Evolutionary conservation across 495 filamentous ascomycete species (phyloP), one percentile per base, ranked within the genome.

Genomic region (Clavariopsis aquatica): DNA sequence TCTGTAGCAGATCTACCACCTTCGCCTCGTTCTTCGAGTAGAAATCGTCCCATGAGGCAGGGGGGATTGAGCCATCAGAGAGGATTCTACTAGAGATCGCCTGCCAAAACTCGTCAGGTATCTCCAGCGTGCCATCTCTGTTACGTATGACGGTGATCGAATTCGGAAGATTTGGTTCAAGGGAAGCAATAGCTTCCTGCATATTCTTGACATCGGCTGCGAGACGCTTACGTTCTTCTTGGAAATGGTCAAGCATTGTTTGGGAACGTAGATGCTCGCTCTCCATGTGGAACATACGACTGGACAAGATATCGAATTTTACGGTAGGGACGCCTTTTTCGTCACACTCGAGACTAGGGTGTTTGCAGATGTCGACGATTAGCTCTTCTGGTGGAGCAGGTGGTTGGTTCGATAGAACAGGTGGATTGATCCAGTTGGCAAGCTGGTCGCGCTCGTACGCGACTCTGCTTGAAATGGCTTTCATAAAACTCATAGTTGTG

Each of bases 31-130:
- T 69, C 17, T 67, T 68, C 19, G 70, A 57, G 13, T 74, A 36
- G 56, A 68, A 64, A 2, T 62, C 31, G 46, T 22, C 31, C 65
- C 65, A 68, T 6, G 54, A 47, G 28, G 22, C 20, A 23, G 26
- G 31, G 52, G 27, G 22, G n/a, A 22, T 46, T 23, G 76, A 57
- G 24, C 77, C 74, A 19, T 60, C 57, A 49, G 66, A 23, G 41
- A 69, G 51, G 75, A 75, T 12, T 64, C 60, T 63, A 66, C 59
- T 59, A 71, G 72, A 73, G 20, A 87, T 65, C 3, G 83, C 83
- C 49, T 78, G 73, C 83, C 82, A 87, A 52, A 86, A 83, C 8
- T 82, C 78, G 20, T 81, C 73, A 1, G 80, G 71, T 49, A 86
- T 79, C 46, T 76, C 67, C 0, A 74, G 53, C 29, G 78, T 76